phyloP scores from a whole-genome alignment of 331 rosid species.

The Quercus phellos region DNA sequence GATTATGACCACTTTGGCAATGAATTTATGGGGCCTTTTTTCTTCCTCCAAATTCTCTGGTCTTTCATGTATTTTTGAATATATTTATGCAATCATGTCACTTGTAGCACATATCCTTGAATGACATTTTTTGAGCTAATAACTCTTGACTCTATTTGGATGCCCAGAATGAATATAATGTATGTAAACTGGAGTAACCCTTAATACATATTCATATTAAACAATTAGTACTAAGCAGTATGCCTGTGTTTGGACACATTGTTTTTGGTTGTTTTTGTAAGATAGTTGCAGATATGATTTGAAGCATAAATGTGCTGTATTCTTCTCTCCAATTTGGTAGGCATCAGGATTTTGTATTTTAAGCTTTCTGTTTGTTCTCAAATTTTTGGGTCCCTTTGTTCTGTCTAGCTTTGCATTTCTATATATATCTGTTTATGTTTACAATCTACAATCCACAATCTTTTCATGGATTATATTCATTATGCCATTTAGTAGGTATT shows the following conservation, averaged over 20 bases:
- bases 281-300: not conserved
- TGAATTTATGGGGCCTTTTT: not conserved
- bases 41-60: not conserved
- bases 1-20: not conserved
- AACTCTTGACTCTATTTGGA: not conserved
- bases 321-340: not conserved
- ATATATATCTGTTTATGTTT: not conserved
- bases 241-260: not conserved
- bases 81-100: not conserved
- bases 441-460: not conserved
- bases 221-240: not conserved
- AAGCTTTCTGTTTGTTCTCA: not conserved
- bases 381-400: not conserved
- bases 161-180: not conserved
- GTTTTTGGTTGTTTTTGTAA: not conserved
- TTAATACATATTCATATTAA: not conserved
- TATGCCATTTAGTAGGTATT: conserved; percentile 2
- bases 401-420: not conserved
- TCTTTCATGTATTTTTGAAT: not conserved
- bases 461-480: conserved; percentile 10
- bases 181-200: not conserved
- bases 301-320: not conserved
- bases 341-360: not conserved
- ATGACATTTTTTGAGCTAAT: not conserved
- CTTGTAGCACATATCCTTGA: not conserved